These are phyloP conservation scores for Penicillium subrubescens DNA, from an alignment of 495 filamentous ascomycete genomes.

Conservation along the genomic window DNA sequence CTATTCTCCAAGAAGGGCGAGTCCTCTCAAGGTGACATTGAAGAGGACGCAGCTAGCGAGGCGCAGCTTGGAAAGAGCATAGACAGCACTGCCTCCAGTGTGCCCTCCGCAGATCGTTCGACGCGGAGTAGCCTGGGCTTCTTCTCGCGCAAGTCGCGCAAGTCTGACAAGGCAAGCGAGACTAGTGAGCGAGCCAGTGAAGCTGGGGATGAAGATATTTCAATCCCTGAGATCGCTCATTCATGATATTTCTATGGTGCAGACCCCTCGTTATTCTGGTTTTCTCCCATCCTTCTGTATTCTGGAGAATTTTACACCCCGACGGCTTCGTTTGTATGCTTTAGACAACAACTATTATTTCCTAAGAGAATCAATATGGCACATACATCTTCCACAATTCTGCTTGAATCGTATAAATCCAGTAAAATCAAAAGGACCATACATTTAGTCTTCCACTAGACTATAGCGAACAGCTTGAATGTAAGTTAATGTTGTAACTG, in stretches of 20 bases:
- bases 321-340: conserved; percentile 6
- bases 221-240: conserved; percentile 34
- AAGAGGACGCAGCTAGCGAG: conserved; percentile 49
- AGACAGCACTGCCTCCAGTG: conserved; percentile 49
- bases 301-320: conserved; percentile 4
- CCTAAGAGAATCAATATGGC: conserved; percentile 5
- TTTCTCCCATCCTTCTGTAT: neutral
- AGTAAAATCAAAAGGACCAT: neutral
- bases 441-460: too few species aligned
- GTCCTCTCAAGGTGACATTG: conserved; percentile 51
- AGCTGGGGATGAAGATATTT: conserved; percentile 50
- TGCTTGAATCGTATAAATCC: too few species aligned
- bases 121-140: conserved; percentile 51
- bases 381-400: neutral
- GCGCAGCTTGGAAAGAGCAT: conserved; percentile 51
- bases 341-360: conserved; percentile 7
- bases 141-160: conserved; percentile 53
- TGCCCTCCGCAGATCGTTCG: conserved; percentile 46
- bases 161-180: conserved; percentile 49
- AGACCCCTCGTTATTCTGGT: neutral
- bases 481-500: neutral
- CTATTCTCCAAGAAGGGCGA: conserved; percentile 66
- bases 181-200: conserved; percentile 52
- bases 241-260: conserved; percentile 4
- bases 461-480: too few species aligned